Evolutionary conservation across 2,329 filamentous ascomycete species (phyloP).

Genomic region (Colletotrichum somersetense): DNA sequence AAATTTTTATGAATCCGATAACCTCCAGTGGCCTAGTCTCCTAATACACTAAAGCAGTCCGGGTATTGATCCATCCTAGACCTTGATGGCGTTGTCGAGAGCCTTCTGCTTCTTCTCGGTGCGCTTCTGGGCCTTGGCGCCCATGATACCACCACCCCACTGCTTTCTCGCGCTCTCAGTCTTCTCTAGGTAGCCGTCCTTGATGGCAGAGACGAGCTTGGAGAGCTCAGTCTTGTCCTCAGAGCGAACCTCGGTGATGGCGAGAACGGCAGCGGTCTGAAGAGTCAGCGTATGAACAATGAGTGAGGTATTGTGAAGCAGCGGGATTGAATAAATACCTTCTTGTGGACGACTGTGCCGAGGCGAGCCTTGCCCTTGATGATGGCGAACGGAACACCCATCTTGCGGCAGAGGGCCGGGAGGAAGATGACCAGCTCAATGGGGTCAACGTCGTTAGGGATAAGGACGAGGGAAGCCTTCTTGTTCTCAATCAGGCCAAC

Average conservation of each 20-base stretch:
- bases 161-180: constrained; percentile 90
- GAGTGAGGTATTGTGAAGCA: too few relatives aligned
- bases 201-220: constrained; percentile 96
- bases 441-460: constrained; percentile 99
- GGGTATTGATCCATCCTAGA: constrained; percentile 72
- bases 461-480: constrained; percentile 98
- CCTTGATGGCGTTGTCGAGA: constrained; percentile 94
- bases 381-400: constrained; percentile 99
- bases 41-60: constrained; percentile 42
- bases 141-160: constrained; percentile 99
- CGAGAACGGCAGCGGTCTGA: constrained; percentile 97
- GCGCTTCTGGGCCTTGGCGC: constrained; percentile 87
- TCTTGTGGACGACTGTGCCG: constrained; percentile 99
- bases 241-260: constrained; percentile 93
- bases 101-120: constrained; percentile 93
- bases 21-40: constrained; percentile 41
- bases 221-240: constrained; percentile 99
- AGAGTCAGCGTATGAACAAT: constrained; percentile 47
- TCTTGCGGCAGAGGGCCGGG: constrained; percentile 99
- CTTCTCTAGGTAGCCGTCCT: constrained; percentile 98
- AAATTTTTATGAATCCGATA: constrained; percentile 41
- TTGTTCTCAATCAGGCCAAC: constrained; percentile 98
- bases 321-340: constrained; percentile 69
- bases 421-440: constrained; percentile 99
- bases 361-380: constrained; percentile 99